Conservation (phyloP, 2,329 filamentous ascomycete species). For the Botrytis elliptica region DNA sequence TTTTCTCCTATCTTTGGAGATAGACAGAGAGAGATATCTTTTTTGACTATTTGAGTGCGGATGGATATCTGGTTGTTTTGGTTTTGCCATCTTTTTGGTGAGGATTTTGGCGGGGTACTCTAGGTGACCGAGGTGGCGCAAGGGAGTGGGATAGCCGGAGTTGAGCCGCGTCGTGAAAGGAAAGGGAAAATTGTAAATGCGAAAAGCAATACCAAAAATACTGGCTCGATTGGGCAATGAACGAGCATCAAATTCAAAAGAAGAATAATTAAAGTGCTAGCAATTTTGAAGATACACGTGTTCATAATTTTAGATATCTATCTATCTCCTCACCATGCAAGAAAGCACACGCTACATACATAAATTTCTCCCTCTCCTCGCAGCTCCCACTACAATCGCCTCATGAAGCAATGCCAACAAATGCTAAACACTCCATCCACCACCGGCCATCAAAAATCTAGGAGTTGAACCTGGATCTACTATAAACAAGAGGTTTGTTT, state of each 20-base stretch:
- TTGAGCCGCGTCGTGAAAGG: background rate
- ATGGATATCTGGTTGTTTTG: too few species aligned
- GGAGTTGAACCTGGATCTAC: background rate
- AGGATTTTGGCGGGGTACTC: background rate
- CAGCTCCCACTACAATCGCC: background rate
- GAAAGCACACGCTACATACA: background rate
- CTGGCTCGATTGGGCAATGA: too few species aligned
- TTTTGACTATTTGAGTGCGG: background rate
- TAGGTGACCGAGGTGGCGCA: too few species aligned
- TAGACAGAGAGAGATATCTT: background rate
- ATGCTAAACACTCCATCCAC: background rate
- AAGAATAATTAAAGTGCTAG: background rate
- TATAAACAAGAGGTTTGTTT: background rate
- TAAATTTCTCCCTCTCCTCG: background rate
- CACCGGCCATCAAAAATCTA: background rate
- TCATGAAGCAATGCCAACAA: background rate
- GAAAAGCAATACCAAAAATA: background rate
- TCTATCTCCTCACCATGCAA: background rate
- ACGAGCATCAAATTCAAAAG: background rate
- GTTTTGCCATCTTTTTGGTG: background rate
- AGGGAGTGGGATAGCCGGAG: background rate
- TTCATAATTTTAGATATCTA: conserved; percentile 1
- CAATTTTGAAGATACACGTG: background rate
- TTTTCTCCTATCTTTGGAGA: background rate
- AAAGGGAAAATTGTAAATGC: background rate